Conservation (phyloP, 257 asterid species). For the Vinca minor region DNA sequence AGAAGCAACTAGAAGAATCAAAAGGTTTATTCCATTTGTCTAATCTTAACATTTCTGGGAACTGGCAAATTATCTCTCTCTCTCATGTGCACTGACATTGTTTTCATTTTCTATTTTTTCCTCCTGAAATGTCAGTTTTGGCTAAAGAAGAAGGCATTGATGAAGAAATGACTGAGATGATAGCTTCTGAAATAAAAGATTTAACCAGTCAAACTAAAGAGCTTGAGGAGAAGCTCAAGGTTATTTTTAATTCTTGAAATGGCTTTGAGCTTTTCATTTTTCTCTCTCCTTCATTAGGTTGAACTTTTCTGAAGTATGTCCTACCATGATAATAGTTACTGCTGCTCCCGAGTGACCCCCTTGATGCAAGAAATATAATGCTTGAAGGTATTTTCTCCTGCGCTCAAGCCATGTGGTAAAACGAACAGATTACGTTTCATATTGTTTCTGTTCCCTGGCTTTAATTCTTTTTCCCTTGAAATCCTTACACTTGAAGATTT, state of each 20-base stretch:
- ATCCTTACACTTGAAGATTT: neutral
- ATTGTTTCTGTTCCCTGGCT: neutral
- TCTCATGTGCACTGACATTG: neutral
- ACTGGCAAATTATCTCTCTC: neutral
- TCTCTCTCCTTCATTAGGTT: neutral
- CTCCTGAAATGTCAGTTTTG: slow-evolving; percentile 45
- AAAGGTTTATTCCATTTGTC: slow-evolving; percentile 44
- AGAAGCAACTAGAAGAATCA: slow-evolving; percentile 80
- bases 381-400: slow-evolving; percentile 63
- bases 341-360: slow-evolving; percentile 91
- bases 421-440: neutral
- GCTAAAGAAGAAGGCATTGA: slow-evolving; percentile 70
- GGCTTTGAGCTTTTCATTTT: neutral
- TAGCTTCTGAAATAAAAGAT: slow-evolving; percentile 68
- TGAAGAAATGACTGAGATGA: slow-evolving; percentile 90
- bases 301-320: slow-evolving; percentile 10
- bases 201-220: slow-evolving; percentile 50
- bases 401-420: neutral
- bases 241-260: slow-evolving; percentile 18
- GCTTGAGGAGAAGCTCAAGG: slow-evolving; percentile 79
- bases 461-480: neutral
- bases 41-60: slow-evolving; percentile 1
- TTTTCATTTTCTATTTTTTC: neutral
- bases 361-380: slow-evolving; percentile 91
- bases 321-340: slow-evolving; percentile 37